Base-by-base conservation (phyloP, 202 grass and related monocot species). In the Alloteropsis angusta region DNA sequence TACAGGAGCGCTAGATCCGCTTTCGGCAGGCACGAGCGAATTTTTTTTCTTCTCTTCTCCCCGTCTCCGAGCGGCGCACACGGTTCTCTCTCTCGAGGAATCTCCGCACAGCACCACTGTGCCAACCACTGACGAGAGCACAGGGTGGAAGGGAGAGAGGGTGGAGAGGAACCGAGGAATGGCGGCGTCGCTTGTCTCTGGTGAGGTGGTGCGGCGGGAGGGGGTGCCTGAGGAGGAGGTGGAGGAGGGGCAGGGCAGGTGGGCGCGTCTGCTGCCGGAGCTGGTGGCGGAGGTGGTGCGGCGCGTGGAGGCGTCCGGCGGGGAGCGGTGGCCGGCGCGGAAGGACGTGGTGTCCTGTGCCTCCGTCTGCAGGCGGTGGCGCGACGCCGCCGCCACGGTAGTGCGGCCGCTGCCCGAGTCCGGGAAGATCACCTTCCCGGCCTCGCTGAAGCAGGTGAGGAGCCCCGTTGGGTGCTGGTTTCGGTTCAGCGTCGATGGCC, bases 311-410 rank as follows among this genome's bases (percentile, higher is more conserved):
- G 89, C 42, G 42, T 81, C 74, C 5, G 85, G 67, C 37, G 76
- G 79, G 9, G 91, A 88, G 59, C 57, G 61, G 48, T 94, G 91
- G 88, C 91, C 88, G 7, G 50, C 50, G 42, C 43, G 83, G 41
- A 90, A 75, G 70, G 91, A 91, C 78, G 71, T 91, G 14, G 85
- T 94, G 17, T 75, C 85, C 15, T 94, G 88, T 52, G 88, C 88
- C 42, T 84, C 85, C 72, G 88, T 94, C 68, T 91, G 91, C 59
- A 74, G 83, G 60, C 48, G 83, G 76, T 94, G 91, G 85, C 76
- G 91, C 43, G 82, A 82, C 11, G 79, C 80, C 41, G 47, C 64
- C 44, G 45, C 5, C 34, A 50, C 60, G 17, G 70, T 86, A 39
- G 82, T 88, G 22, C 71, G 70, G 60, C 80, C 87, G 45, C 87